Evolutionary conservation across 2,329 filamentous ascomycete species (phyloP), one percentile per base, ranked within the genome.

Genomic region (Myriosclerotinia scirpicola): DNA sequence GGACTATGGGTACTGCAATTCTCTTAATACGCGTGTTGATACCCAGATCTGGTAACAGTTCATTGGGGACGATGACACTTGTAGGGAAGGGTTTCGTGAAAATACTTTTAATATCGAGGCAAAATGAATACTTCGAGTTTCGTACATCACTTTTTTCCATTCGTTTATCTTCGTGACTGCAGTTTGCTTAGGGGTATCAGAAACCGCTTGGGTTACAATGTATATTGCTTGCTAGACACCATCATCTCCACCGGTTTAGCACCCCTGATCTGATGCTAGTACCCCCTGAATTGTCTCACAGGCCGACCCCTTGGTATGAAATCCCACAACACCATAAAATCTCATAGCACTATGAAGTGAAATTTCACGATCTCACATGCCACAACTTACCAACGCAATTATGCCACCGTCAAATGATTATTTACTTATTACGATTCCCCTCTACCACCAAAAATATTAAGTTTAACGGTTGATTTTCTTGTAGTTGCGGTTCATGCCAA

Each of bases 21-120:
- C 36, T 53, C 63, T 56, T 44, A 34, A 42, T 62, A 62, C 20
- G 22, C 46, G 52, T 64, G 55, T 54, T 59, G 53, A 64, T 63
- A 64, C 56, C 61, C 61, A 36, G n/a, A 44, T 22, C 44, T 48
- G 42, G 8, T 48, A 48, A 26, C 26, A 60, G 20, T 48, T 60
- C 56, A 48, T 36, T 14, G 20, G 30, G 44, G 30, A 60, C 30
- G 56, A 59, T 36, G 56, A 15, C 42, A 36, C 56, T 48, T 22
- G 44, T 26, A 60, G 58, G 20, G 30, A 50, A 36, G 30, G 34
- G 30, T 38, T 50, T 48, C 30, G 8, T 50, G 30, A 8, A 14
- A 50, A 50, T 36, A 50, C 44, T 60, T 44, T 38, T 22, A 20
- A 38, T 36, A 38, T 30, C 30, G 30, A 48, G 44, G 20, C 20